Percentiles rank a stretch among this genome's conserved stretches.
Evolutionary conservation across 331 rosid species (phyloP).

Genomic region (Cydonia oblonga): DNA sequence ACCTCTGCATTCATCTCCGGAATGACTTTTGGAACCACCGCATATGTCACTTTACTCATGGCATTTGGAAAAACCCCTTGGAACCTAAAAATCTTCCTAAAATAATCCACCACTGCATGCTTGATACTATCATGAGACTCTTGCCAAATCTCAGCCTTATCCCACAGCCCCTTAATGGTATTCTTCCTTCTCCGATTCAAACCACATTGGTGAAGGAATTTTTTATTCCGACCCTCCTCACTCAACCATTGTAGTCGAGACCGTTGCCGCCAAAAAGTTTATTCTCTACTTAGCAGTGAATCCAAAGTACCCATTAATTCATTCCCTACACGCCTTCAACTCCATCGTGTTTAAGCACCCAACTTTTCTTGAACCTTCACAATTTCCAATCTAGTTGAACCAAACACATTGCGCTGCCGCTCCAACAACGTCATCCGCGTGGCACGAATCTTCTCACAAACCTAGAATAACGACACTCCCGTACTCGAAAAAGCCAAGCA

Average conservation of each 20-base stretch:
- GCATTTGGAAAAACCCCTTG: neutral
- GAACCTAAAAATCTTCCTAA: too few relatives aligned
- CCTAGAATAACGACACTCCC: neutral
- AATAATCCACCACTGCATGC: too few relatives aligned
- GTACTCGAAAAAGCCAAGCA: neutral
- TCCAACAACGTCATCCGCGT: neutral
- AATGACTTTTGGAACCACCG: neutral
- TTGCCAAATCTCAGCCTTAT: neutral
- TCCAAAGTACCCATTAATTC: neutral
- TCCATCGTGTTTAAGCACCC: neutral
- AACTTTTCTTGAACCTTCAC: neutral
- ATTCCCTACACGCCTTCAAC: neutral
- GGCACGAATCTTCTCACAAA: neutral
- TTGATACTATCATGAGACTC: too few relatives aligned
- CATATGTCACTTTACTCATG: neutral
- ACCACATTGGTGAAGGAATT: neutral
- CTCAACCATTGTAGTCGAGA: neutral
- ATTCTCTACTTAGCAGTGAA: neutral
- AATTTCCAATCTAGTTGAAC: neutral
- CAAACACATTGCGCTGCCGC: neutral
- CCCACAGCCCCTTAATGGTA: neutral
- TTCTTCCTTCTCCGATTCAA: neutral
- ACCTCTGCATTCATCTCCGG: fast-evolving
- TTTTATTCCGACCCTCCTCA: neutral
- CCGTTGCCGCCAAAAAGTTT: neutral